phyloP scores from a whole-genome alignment of 2,329 filamentous ascomycete genomes.

The Aureobasidium zeae region DNA sequence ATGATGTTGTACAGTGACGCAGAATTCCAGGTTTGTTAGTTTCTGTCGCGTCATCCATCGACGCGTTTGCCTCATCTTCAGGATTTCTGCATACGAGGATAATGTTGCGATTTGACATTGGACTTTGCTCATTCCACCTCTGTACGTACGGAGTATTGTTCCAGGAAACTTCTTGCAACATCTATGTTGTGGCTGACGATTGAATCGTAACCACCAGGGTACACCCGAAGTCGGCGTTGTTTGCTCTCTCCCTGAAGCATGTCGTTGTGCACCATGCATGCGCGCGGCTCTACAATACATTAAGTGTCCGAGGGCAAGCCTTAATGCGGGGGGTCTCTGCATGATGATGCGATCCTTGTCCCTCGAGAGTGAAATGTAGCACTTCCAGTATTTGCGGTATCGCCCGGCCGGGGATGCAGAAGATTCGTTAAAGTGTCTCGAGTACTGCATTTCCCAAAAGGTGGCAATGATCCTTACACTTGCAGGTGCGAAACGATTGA shows the following conservation, averaged over 20 bases:
- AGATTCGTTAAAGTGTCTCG: conserved; percentile 11
- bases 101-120: no score
- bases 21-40: background rate
- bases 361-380: background rate
- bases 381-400: background rate
- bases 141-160: no score
- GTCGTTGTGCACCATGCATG: conserved; percentile 13
- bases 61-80: no score
- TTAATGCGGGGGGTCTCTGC: background rate
- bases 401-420: conserved; percentile 1
- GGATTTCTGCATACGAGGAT: no score
- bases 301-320: background rate
- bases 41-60: background rate
- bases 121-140: no score
- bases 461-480: conserved; percentile 5
- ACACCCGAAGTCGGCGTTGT: conserved; percentile 3
- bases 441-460: background rate
- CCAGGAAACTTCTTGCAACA: no score
- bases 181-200: no score
- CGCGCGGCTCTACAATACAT: conserved; percentile 14
- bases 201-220: conserved; percentile 9
- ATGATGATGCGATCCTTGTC: background rate
- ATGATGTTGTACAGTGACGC: no score
- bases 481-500: conserved; percentile 2
- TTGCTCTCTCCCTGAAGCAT: conserved; percentile 3